Evolutionary conservation across 192 early-diverging fungal genomes (phyloP).

Genomic region (Coemansia sp.): DNA sequence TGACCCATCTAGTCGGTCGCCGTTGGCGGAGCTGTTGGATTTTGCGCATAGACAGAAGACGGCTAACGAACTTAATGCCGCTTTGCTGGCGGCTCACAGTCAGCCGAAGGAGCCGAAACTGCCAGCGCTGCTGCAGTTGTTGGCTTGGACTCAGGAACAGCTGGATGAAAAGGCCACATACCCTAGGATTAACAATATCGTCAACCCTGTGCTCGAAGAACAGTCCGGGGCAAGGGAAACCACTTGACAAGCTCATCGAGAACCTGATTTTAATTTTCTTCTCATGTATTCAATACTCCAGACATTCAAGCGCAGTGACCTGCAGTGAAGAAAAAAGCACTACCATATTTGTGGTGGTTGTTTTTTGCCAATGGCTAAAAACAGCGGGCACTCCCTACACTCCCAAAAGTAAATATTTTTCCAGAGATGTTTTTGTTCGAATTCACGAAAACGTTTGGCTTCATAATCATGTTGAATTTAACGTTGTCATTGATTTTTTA

Average conservation of each 20-base stretch:
- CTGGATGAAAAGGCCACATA: slow-evolving; percentile 80
- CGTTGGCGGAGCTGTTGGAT: slow-evolving; percentile 84
- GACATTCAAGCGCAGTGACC: not conserved
- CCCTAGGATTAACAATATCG: slow-evolving; percentile 84
- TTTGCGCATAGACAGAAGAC: slow-evolving; percentile 87
- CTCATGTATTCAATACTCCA: not conserved
- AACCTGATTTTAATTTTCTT: not conserved
- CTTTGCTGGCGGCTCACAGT: slow-evolving; percentile 83
- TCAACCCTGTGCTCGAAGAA: slow-evolving; percentile 68
- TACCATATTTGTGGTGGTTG: too few species aligned
- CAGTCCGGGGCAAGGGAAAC: not conserved
- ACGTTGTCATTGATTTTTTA: too few species aligned
- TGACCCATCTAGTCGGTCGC: slow-evolving; percentile 60
- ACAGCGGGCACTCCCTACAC: too few species aligned
- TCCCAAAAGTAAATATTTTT: too few species aligned
- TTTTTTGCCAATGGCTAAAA: too few species aligned
- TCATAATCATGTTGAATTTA: too few species aligned
- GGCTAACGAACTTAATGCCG: slow-evolving; percentile 92
- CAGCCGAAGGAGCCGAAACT: slow-evolving; percentile 95
- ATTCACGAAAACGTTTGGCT: too few species aligned
- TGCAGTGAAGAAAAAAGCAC: too few species aligned
- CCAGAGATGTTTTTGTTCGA: too few species aligned
- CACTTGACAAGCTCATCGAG: not conserved
- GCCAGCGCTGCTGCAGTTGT: slow-evolving; percentile 82
- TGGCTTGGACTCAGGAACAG: slow-evolving; percentile 92